phyloP scores from a whole-genome alignment of 768 basidiomycete species.

The Kwoniella pini region DNA sequence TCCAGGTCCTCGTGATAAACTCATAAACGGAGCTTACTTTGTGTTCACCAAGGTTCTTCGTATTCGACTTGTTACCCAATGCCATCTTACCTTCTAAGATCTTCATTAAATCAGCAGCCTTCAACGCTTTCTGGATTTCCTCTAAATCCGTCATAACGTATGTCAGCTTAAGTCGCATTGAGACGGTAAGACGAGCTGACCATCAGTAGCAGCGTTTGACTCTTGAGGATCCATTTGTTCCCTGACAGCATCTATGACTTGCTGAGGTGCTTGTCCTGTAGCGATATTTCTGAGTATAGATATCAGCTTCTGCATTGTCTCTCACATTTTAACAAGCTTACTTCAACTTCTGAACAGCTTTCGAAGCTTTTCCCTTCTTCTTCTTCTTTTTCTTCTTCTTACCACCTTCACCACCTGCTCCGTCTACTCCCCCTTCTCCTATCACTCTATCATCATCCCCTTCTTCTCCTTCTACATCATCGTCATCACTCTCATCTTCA shows the following conservation, averaged over 20 bases:
- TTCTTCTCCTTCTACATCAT: slow-evolving; percentile 37
- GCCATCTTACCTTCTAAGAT: slow-evolving; percentile 79
- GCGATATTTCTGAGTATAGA: slow-evolving; percentile 29
- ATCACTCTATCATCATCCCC: slow-evolving; percentile 28
- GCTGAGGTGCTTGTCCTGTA: slow-evolving; percentile 46
- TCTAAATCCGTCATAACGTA: slow-evolving; percentile 50
- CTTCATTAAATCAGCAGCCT: slow-evolving; percentile 81
- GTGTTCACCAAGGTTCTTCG: slow-evolving; percentile 81
- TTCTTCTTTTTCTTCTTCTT: slow-evolving; percentile 86
- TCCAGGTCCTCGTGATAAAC: neutral
- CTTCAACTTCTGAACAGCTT: slow-evolving; percentile 58
- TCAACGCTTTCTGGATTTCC: slow-evolving; percentile 67
- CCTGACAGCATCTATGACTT: slow-evolving; percentile 66
- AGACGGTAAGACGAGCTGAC: slow-evolving; percentile 15
- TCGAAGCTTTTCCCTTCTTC: slow-evolving; percentile 70
- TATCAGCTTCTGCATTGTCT: slow-evolving; percentile 59
- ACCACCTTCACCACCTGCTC: slow-evolving; percentile 51
- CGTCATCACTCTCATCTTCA: slow-evolving; percentile 38
- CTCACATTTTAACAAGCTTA: slow-evolving; percentile 39
- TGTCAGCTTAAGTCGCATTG: neutral
- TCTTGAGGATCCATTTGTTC: slow-evolving; percentile 66
- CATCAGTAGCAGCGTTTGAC: slow-evolving; percentile 60
- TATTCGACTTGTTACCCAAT: slow-evolving; percentile 66
- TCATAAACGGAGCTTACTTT: slow-evolving; percentile 62
- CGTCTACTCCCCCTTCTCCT: slow-evolving; percentile 23